Base-by-base conservation (phyloP, 768 basidiomycete genomes). In the Podaxis sp. region DNA sequence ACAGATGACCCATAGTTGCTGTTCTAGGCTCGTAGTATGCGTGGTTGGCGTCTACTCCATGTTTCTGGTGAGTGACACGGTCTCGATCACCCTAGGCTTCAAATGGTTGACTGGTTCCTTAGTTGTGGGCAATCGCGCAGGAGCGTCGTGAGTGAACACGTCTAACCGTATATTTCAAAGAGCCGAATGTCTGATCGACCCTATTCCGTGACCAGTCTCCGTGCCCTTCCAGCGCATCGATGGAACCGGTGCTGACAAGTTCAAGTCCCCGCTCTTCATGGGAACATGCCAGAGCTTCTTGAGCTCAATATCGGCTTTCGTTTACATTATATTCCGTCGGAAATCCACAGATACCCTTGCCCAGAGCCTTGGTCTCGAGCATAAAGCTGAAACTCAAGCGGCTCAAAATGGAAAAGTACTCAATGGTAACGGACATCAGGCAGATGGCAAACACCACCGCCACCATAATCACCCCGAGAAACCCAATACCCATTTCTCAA, bases 61-160 rank as follows among this genome's bases (percentile, higher is more conserved):
- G 83, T 98, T 97, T 73, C 79, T 98, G 67, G 91, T 91, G 69
- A 75, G 88, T 59, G 44, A 57, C 26, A 63, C 0, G n/a, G 44
- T 58, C 26, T 30, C n/a, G 33, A 55, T 50, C 13, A 4, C 37
- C 12, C 13, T 22, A 33, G 3, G 50, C 52, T 36, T 62, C 68
- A 37, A 64, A 40, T 65, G 56, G 38, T 28, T 53, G 53, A 53
- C 44, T 48, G 24, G 37, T 20, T 63, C 49, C 26, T 7, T 66
- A 94, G 93, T 74, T 94, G 55, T 93, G 94, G 94, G 95, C 92
- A 11, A 85, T 96, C 49, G 92, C 94, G 8, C 97, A 99, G 79
- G 97, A 99, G 78, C 83, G 96, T 75, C 73, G 96, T 97, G 75
- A 69, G 86, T 75, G 56, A 6, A 55, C 38, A 20, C 10, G 30